Evolutionary conservation across 495 filamentous ascomycete genomes (phyloP), one percentile per base, ranked within the genome.

Genomic region (Xylaria curta): DNA sequence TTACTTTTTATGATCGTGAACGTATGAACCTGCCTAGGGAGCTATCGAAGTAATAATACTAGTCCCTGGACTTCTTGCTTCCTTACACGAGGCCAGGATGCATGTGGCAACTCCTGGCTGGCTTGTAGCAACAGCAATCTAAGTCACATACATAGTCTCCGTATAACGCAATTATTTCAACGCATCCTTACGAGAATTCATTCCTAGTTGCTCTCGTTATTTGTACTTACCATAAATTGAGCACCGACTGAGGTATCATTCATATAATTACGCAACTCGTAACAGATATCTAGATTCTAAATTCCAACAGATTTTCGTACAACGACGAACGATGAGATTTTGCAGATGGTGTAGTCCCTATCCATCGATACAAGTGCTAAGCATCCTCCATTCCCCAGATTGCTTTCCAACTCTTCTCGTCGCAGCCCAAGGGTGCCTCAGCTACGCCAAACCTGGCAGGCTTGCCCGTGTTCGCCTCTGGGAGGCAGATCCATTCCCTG

Each of bases 401-500:
- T 75, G 88, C 81, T 19, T 82, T 81, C 91, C 91, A 93, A 38
- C 83, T 76, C 69, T 75, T 77, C 68, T 82, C 73, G 78, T 89
- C 83, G 33, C 82, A 78, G 58, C 86, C 85, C 71, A 92, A 76
- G 24, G 89, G 88, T 4, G 86, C 87, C 33, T 84, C 76, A 24
- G 91, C 80, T 51, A 79, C 78, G 4, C 90, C 90, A 73, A 89
- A 88, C 70, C 89, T 84, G 49, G 89, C 88, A 28, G 86, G 79
- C 74, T 75, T 70, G 40, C 87, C 86, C 7, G 83, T 85, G 69
- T 85, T 88, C 51, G 86, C 85, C 82, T 87, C 88, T 24, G 94
- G 94, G 21, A 97, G 82, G 67, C 92, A 92, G 56, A 98, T 87
- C 88, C 91, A 98, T 79, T 92, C 86, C 33, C 92, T 81, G 21